phyloP scores from a whole-genome alignment of 2,329 filamentous ascomycete genomes.

The Colletotrichum tropicicola region DNA sequence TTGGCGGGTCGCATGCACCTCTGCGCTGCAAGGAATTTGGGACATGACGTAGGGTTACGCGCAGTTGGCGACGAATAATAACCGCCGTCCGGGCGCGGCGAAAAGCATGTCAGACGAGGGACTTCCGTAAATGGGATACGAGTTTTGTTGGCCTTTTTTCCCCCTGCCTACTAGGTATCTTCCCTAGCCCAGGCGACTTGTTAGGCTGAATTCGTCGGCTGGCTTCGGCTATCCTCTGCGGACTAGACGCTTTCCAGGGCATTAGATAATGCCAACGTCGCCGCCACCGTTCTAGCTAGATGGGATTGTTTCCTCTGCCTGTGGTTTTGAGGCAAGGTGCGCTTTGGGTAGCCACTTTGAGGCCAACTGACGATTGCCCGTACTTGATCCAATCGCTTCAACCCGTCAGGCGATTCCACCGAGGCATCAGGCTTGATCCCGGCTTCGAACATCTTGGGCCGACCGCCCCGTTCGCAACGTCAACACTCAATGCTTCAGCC shows the following conservation, averaged over 20 bases:
- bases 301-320: neutral
- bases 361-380: no score
- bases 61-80: constrained; percentile 9
- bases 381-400: no score
- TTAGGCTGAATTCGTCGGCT: neutral
- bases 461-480: no score
- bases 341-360: no score
- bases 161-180: no score
- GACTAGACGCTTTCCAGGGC: neutral
- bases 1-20: neutral
- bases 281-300: neutral
- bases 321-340: neutral
- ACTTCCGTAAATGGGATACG: constrained; percentile 1
- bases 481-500: no score
- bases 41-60: constrained; percentile 8
- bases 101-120: neutral
- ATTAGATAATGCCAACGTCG: constrained; percentile 1
- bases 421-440: no score
- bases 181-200: no score
- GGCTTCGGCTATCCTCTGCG: neutral
- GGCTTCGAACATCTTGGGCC: no score
- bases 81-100: neutral
- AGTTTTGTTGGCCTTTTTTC: neutral
- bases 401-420: no score
- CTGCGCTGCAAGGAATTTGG: neutral